These are phyloP conservation scores for Wickerhamiella vanderwaltii DNA, from an alignment of 805 yeast species.

Conservation along the genomic window DNA sequence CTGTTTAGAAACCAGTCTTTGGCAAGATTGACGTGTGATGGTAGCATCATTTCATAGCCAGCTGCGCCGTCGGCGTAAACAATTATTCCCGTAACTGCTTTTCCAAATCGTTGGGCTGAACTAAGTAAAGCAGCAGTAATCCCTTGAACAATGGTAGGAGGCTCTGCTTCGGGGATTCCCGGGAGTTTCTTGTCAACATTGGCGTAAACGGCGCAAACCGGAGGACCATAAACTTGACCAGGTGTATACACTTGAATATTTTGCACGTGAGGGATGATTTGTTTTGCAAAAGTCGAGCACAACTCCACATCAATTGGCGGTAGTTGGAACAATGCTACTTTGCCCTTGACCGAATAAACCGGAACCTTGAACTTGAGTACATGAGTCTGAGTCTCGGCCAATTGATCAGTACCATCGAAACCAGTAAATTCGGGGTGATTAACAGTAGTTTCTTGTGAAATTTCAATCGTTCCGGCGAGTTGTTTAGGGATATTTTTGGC, in stretches of 20 bases:
- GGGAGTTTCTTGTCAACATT: neutral
- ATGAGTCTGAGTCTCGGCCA: conserved; percentile 5
- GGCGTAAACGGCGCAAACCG: conserved; percentile 4
- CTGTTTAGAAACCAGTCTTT: neutral
- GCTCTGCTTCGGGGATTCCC: conserved; percentile 18
- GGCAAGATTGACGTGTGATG: neutral
- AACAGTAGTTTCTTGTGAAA: neutral
- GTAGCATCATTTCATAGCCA: conserved; percentile 23
- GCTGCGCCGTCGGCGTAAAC: conserved; percentile 26
- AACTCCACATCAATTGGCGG: conserved; percentile 4
- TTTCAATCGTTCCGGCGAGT: neutral
- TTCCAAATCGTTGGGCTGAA: conserved; percentile 18
- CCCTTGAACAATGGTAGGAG: conserved; percentile 26
- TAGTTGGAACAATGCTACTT: conserved; percentile 1
- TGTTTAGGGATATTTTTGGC: conserved; percentile 1
- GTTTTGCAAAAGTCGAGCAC: conserved; percentile 6
- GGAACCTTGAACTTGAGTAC: neutral
- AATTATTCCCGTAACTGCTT: conserved; percentile 22
- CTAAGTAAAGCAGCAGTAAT: conserved; percentile 25
- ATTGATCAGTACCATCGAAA: conserved; percentile 7
- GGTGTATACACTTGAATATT: neutral
- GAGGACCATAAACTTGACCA: conserved; percentile 4
- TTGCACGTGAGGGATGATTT: neutral
- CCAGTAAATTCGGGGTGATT: neutral
- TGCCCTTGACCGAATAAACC: conserved; percentile 4